Base-by-base conservation (phyloP, 306 rosid species). In the Cotoneaster glaucophyllus region DNA sequence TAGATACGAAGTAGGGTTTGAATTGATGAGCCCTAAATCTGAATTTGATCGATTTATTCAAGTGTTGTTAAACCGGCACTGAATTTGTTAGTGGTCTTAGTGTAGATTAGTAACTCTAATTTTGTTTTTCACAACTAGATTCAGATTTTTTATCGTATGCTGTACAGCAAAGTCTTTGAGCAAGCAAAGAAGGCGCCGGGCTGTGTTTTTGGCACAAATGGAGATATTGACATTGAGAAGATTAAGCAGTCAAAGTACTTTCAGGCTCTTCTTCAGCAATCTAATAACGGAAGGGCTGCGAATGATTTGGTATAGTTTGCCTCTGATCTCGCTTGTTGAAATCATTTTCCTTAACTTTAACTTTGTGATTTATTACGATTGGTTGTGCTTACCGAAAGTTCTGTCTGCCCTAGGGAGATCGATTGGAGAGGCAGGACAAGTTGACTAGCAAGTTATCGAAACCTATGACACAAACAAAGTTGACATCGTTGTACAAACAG, bases 191-290 rank as follows among this genome's bases (percentile, higher is more conserved):
- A 74, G 72, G 78, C 88, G 65, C 85, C 89, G 43, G 93, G 91
- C 48, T 29, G 76, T 22, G 68, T 89, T 74, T 92, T 95, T 82
- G 75, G 86, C 77, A 56, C 77, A 59, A 54, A 81, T 13, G 91
- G 90, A 67, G 93, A 90, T 69, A 64, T 89, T 74, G 97, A 92
- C 80, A 82, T 89, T 67, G 88, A 80, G 79, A 95, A 81, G 85
- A 87, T 95, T 76, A 83, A 56, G 82, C 90, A 90, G 81, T 89
- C 99, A 8, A 89, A 88, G 79, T 83, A 85, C 87, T 95, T 95
- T 59, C 93, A 29, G 57, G 90, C 86, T 78, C 84, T 87, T 54
- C 80, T 84, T 80, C 86, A 78, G 67, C 85, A 85, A 65, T 80
- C 94, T 52, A 83, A 77, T 48, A 82, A 71, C 52, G 87, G 71